Base-by-base conservation (phyloP, 176 grass and related monocot genomes). In the Carex myosuroides region DNA sequence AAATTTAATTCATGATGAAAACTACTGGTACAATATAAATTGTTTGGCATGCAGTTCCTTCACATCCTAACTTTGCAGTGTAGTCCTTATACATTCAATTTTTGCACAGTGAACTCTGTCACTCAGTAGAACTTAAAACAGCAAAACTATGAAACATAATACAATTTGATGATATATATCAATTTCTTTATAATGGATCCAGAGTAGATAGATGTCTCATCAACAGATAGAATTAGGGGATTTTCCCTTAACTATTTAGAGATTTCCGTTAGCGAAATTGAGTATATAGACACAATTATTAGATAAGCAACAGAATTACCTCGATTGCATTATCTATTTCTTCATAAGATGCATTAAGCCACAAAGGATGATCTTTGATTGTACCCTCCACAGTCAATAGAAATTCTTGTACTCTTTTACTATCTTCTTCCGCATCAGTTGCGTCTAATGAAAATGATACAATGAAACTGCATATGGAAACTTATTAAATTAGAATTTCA, bases 301-400 rank as follows among this genome's bases (percentile, higher is more conserved):
- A 74, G 10, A 87, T 2, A 8, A 82, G 39, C 35, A 33, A 77
- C n/a, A 14, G 16, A 18, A 88, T 12, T 80, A 97, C 95, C 95
- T 97, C 92, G 57, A 94, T 91, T 9, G 95, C 95, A 74, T 90
- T 81, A 79, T 98, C 95, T 71, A 93, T 90, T 46, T 94, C 92
- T 86, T 98, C 90, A 70, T 80, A 44, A 74, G 87, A 79, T 75
- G 95, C 90, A 72, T 89, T 74, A 74, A 81, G 80, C 95, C 95
- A 98, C 29, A 94, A 63, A 8, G 92, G 92, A 86, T 97, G 92
- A 1, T 86, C 87, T 78, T 81, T 92, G 82, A 97, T 87, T 33
- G 90, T 69, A 29, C 54, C 68, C 67, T 94, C 95, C 95, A 94
- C 94, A 8, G 77, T 76, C 24, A 73, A 18, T 81, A 94, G 89